Conservation (phyloP, 768 basidiomycete genomes). For the Amanita molliuscula region DNA sequence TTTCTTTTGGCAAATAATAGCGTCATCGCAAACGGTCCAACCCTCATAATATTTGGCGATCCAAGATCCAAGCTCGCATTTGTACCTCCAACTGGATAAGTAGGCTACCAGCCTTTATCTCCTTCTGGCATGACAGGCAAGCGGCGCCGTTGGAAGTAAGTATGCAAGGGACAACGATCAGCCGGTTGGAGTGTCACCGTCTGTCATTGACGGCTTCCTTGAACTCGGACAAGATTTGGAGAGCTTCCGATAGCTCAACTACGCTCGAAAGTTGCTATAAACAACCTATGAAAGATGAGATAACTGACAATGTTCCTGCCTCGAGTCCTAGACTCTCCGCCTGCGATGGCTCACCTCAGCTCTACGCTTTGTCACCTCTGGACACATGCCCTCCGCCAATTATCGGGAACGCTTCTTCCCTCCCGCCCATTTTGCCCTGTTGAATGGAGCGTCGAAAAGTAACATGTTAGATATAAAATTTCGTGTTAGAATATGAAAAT, state of each 20-base stretch:
- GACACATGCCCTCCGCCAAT: too few species aligned
- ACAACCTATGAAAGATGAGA: constrained; percentile 59
- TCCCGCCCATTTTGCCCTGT: too few species aligned
- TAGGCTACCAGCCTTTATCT: constrained; percentile 50
- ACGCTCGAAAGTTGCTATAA: constrained; percentile 96
- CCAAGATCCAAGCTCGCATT: constrained; percentile 62
- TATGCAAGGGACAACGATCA: constrained; percentile 18
- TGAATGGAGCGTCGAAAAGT: too few species aligned
- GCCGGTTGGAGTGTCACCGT: constrained; percentile 27
- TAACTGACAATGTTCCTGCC: constrained; percentile 28
- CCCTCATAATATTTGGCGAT: constrained; percentile 82
- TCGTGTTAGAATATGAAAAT: too few species aligned
- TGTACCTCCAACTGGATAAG: constrained; percentile 81
- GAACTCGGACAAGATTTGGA: constrained; percentile 85
- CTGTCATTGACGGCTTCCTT: constrained; percentile 96
- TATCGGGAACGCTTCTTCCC: too few species aligned
- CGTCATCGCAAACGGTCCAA: constrained; percentile 83
- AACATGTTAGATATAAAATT: too few species aligned
- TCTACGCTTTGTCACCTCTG: too few species aligned
- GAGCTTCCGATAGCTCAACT: constrained; percentile 76
- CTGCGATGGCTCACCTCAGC: too few species aligned
- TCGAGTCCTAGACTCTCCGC: constrained; percentile 87
- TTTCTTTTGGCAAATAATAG: too few species aligned
- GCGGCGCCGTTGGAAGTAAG: constrained; percentile 52
- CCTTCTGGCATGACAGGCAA: constrained; percentile 58